These are phyloP conservation scores for Solanum paucissectum DNA, from an alignment of 257 asterid genomes.

Conservation along the genomic window DNA sequence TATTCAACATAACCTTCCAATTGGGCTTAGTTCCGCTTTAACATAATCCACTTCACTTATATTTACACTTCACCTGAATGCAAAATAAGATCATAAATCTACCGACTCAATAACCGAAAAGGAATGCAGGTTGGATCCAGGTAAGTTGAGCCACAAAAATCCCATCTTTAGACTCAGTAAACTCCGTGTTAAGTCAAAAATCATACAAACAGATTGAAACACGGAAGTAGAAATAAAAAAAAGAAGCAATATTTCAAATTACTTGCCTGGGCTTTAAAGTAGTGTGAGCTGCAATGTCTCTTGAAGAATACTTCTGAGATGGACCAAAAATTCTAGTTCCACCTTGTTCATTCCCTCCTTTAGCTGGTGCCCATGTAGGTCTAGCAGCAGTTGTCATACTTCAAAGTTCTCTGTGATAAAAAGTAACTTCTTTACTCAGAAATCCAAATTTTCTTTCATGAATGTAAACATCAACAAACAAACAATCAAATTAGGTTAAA, in stretches of 20 bases:
- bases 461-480: neutral
- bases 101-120: neutral
- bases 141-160: neutral
- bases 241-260: too few species aligned
- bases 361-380: conserved; percentile 99
- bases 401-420: neutral
- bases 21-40: neutral
- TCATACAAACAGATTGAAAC: too few species aligned
- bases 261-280: conserved; percentile 58
- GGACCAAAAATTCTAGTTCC: conserved; percentile 93
- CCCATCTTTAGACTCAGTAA: neutral
- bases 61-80: neutral
- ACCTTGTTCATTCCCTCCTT: conserved; percentile 97
- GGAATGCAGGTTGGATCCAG: neutral
- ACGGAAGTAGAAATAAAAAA: too few species aligned
- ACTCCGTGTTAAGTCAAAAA: too few species aligned
- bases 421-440: neutral
- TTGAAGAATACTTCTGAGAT: conserved; percentile 93
- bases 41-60: neutral
- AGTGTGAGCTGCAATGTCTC: conserved; percentile 90
- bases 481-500: neutral
- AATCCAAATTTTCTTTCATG: neutral
- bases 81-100: neutral
- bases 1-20: neutral
- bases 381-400: conserved; percentile 90